Evolutionary conservation across 805 yeast species (phyloP).

Genomic region (Lipomyces kockii): DNA sequence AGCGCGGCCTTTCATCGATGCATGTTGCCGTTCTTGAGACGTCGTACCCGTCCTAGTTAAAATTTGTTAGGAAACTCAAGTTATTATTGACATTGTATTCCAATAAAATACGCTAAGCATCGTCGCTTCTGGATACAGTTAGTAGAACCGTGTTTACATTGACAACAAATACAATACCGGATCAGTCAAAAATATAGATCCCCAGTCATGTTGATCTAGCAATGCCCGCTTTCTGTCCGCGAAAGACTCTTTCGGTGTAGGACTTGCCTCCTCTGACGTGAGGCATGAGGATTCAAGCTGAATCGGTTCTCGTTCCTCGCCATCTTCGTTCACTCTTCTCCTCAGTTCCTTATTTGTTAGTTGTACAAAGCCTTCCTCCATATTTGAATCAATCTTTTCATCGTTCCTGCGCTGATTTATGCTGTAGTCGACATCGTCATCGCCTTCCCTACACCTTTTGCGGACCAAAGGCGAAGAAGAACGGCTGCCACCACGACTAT

Average conservation of each 20-base stretch:
- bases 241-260: background rate
- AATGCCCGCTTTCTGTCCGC: conserved; percentile 13
- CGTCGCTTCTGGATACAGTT: background rate
- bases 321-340: background rate
- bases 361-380: background rate
- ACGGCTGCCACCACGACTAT: background rate
- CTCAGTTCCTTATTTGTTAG: background rate
- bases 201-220: conserved; percentile 19
- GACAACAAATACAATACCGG: background rate
- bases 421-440: background rate
- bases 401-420: conserved; percentile 11
- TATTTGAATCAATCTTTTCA: background rate
- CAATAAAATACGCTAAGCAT: conserved; percentile 6
- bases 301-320: background rate
- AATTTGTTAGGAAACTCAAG: background rate
- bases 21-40: background rate
- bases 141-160: background rate
- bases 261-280: background rate
- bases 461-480: background rate
- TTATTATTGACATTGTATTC: background rate
- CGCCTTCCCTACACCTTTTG: background rate
- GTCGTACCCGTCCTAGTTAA: background rate
- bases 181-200: conserved; percentile 8
- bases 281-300: background rate
- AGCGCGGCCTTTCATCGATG: background rate